Percentiles rank a stretch among this genome's conserved stretches.
These are phyloP conservation scores for Ceratocystis eucalypticola DNA, from an alignment of 2,329 filamentous ascomycete species.

Conservation along the genomic window DNA sequence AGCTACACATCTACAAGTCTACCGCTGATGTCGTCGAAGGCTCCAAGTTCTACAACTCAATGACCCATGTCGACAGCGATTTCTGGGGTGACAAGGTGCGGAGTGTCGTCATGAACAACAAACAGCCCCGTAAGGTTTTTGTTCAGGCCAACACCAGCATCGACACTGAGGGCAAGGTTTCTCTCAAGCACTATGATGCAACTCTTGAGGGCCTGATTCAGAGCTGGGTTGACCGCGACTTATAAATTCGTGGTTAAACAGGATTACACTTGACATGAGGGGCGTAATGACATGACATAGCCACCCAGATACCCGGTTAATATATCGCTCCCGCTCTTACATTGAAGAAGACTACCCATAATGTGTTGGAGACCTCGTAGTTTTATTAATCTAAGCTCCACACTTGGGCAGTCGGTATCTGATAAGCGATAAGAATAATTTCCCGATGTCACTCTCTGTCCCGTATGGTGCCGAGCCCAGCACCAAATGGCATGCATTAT, in stretches of 20 bases:
- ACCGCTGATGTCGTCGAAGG: constrained; percentile 72
- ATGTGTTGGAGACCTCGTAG: background rate
- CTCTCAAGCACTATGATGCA: constrained; percentile 74
- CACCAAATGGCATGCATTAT: too few species aligned
- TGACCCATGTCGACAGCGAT: constrained; percentile 66
- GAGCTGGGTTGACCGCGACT: constrained; percentile 57
- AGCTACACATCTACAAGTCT: constrained; percentile 82
- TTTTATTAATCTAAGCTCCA: background rate
- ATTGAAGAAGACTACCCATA: background rate
- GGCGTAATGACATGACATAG: background rate
- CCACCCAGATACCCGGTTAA: constrained; percentile 12
- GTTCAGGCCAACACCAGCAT: constrained; percentile 83
- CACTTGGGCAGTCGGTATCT: background rate
- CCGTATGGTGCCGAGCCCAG: too few species aligned
- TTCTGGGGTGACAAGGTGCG: constrained; percentile 76
- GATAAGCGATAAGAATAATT: background rate
- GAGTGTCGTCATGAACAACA: constrained; percentile 59
- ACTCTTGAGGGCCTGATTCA: constrained; percentile 68
- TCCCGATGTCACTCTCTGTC: too few species aligned
- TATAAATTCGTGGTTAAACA: constrained; percentile 25
- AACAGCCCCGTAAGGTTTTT: constrained; percentile 79
- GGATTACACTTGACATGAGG: background rate
- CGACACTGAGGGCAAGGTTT: constrained; percentile 54
- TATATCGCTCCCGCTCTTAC: background rate
- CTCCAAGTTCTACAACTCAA: constrained; percentile 66